Conservation (phyloP, 1,284 basidiomycete genomes). For the Irpex rosettiformis region DNA sequence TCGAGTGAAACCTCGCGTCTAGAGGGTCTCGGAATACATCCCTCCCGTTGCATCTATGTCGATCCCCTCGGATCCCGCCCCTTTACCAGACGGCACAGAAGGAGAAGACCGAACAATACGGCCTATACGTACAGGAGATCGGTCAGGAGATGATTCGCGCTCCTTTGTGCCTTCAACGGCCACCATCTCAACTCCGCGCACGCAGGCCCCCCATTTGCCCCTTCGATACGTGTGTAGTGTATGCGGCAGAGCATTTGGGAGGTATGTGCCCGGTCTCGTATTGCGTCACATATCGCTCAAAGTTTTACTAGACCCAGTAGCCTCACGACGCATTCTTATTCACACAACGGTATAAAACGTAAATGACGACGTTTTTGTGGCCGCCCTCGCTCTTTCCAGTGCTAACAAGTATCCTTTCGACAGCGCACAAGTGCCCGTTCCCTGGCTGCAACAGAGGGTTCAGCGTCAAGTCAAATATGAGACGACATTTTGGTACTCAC, state of each 20-base stretch:
- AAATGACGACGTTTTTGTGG: not conserved
- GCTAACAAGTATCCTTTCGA: not conserved
- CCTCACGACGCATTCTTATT: not conserved
- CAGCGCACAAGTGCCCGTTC: conserved; percentile 3
- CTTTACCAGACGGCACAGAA: too few relatives aligned
- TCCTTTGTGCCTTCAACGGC: too few relatives aligned
- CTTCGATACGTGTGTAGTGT: conserved; percentile 1
- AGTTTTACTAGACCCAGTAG: conserved; percentile 1
- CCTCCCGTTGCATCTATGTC: too few relatives aligned
- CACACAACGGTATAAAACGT: conserved; percentile 5
- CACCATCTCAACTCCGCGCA: too few relatives aligned
- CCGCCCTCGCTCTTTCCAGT: not conserved
- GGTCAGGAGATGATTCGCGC: too few relatives aligned
- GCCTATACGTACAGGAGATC: too few relatives aligned
- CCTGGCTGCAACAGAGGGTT: conserved; percentile 3
- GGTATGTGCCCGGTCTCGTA: not conserved
- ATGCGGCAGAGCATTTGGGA: not conserved
- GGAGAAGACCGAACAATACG: too few relatives aligned
- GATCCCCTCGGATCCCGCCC: too few relatives aligned
- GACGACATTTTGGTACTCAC: conserved; percentile 3
- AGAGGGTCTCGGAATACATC: too few relatives aligned
- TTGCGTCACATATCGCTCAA: not conserved
- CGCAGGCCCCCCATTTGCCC: not conserved
- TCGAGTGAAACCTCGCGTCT: too few relatives aligned
- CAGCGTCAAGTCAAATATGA: conserved; percentile 10